Evolutionary conservation across 1,139 yeast genomes (phyloP).

Genomic region (Hemisphaericaspora xylofermentans): DNA sequence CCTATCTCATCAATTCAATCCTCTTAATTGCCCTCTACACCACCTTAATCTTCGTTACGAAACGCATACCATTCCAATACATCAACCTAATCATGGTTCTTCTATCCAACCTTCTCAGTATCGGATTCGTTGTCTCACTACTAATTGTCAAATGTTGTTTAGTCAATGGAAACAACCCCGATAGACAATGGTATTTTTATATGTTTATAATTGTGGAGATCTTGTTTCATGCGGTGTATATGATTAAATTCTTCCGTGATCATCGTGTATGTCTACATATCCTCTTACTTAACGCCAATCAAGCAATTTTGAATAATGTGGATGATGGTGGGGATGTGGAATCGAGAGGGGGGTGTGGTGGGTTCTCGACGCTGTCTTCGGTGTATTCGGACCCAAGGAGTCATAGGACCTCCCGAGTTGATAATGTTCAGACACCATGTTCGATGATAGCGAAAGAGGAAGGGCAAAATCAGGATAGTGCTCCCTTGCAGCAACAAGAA

Average conservation of each 20-base stretch:
- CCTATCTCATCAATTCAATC: conserved; percentile 9
- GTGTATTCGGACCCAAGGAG: conserved; percentile 9
- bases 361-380: conserved; percentile 10
- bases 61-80: conserved; percentile 10
- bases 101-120: conserved; percentile 3
- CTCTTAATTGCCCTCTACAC: conserved; percentile 4
- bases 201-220: conserved; percentile 11
- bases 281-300: no score
- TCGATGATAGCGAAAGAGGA: no score
- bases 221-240: conserved; percentile 6
- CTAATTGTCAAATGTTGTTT: conserved; percentile 3
- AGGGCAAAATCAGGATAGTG: no score
- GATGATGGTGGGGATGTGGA: no score
- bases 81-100: conserved; percentile 7
- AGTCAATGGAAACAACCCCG: neutral
- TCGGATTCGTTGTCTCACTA: conserved; percentile 5
- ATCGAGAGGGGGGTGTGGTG: no score
- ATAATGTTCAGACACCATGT: no score
- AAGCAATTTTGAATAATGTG: no score
- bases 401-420: neutral
- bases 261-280: conserved; percentile 9
- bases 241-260: conserved; percentile 6
- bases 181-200: conserved; percentile 1
- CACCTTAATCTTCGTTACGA: conserved; percentile 7
- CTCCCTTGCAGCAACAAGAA: no score